Evolutionary conservation across 2,329 filamentous ascomycete species (phyloP).

Genomic region (Calonectria leucothoes): DNA sequence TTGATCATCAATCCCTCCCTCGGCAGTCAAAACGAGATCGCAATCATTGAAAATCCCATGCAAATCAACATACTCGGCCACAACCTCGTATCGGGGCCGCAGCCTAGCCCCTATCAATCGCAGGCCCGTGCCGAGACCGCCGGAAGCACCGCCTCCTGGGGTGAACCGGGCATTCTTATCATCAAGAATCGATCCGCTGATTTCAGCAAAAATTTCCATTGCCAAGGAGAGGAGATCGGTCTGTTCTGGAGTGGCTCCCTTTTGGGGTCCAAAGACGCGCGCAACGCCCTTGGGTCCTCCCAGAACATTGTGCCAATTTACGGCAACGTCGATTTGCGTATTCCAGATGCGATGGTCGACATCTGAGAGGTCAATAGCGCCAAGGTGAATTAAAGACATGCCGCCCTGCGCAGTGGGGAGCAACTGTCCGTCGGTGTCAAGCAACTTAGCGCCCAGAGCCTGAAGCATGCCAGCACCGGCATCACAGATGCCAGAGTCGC

Average conservation of each 20-base stretch:
- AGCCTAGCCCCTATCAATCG: slow-evolving; percentile 59
- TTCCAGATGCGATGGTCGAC: slow-evolving; percentile 45
- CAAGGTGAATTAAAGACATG: slow-evolving; percentile 50
- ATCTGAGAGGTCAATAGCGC: slow-evolving; percentile 51
- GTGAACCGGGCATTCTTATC: slow-evolving; percentile 48
- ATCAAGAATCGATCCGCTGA: slow-evolving; percentile 48
- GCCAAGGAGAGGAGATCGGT: slow-evolving; percentile 55
- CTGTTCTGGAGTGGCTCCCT: slow-evolving; percentile 58
- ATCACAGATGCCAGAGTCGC: slow-evolving; percentile 66
- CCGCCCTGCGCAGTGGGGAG: slow-evolving; percentile 56
- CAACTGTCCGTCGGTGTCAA: slow-evolving; percentile 50
- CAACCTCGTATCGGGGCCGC: slow-evolving; percentile 59
- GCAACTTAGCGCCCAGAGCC: slow-evolving; percentile 59
- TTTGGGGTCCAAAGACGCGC: slow-evolving; percentile 63
- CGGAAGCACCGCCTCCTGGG: slow-evolving; percentile 63
- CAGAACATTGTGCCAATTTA: slow-evolving; percentile 64
- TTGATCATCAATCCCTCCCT: slow-evolving; percentile 64
- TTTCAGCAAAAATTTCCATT: slow-evolving; percentile 55
- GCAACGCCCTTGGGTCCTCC: slow-evolving; percentile 62
- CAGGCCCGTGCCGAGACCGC: slow-evolving; percentile 63
- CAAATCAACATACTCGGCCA: slow-evolving; percentile 62
- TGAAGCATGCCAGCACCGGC: slow-evolving; percentile 66
- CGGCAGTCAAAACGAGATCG: slow-evolving; percentile 64
- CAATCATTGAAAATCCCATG: slow-evolving; percentile 58
- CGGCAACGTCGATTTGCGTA: slow-evolving; percentile 59